A percentile compares a stretch with the other conserved stretches of the same genome.
Evolutionary conservation across 2,329 filamentous ascomycete genomes (phyloP).

Genomic region (Phialemonium atrogriseum): DNA sequence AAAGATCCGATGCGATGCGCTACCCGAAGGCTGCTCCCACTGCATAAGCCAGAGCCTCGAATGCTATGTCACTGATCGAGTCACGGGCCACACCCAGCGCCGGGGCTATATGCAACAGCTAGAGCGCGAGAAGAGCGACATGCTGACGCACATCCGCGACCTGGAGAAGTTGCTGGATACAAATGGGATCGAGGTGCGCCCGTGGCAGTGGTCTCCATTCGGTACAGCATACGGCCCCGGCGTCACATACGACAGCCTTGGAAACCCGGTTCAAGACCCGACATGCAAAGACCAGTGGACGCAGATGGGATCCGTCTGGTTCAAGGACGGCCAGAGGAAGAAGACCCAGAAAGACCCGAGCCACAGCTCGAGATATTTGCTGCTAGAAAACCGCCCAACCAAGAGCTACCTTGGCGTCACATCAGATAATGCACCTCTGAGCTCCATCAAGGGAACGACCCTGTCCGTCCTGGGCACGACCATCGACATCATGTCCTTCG

Average conservation of each 20-base stretch:
- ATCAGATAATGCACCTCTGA: slow-evolving; percentile 55
- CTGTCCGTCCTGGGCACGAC: slow-evolving; percentile 73
- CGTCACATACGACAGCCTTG: slow-evolving; percentile 16
- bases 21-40: slow-evolving; percentile 73
- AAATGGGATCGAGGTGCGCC: slow-evolving; percentile 51
- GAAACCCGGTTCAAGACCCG: slow-evolving; percentile 18
- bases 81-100: slow-evolving; percentile 71
- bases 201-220: slow-evolving; percentile 31
- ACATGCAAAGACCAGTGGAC: slow-evolving; percentile 25
- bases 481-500: slow-evolving; percentile 69
- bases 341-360: slow-evolving; percentile 13
- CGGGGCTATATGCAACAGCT: slow-evolving; percentile 72
- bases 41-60: slow-evolving; percentile 68
- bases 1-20: slow-evolving; percentile 81
- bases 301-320: slow-evolving; percentile 26
- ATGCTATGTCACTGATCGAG: slow-evolving; percentile 80
- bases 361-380: slow-evolving; percentile 20
- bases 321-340: slow-evolving; percentile 22
- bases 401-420: slow-evolving; percentile 61
- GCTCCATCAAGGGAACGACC: slow-evolving; percentile 66
- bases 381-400: slow-evolving; percentile 34
- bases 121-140: slow-evolving; percentile 61
- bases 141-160: slow-evolving; percentile 58
- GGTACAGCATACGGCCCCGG: slow-evolving; percentile 18
- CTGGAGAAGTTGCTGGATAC: slow-evolving; percentile 58